Percentiles rank a stretch among this genome's conserved stretches.
phyloP scores from a whole-genome alignment of 2,329 filamentous ascomycete genomes.

The Colletotrichum chrysophilum region DNA sequence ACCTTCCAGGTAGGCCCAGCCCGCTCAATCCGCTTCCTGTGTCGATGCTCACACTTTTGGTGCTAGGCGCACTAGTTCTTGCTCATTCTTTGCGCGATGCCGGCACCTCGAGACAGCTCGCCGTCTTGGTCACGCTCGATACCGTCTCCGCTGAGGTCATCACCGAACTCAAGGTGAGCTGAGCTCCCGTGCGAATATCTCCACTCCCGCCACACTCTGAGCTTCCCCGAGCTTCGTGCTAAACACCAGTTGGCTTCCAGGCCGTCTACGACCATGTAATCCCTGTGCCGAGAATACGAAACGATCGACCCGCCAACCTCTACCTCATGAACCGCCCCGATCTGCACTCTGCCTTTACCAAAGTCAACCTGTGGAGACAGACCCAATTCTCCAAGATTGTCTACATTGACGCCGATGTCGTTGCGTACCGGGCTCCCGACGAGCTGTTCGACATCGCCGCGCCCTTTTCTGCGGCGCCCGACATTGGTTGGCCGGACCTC shows the following conservation, averaged over 20 bases:
- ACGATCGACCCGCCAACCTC: slow-evolving; percentile 79
- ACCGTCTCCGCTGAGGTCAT: slow-evolving; percentile 78
- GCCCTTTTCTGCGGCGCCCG: slow-evolving; percentile 76
- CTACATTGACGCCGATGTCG: slow-evolving; percentile 92
- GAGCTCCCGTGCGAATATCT: background rate
- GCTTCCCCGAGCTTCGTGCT: background rate
- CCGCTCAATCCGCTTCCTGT: slow-evolving; percentile 18
- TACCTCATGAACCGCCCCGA: slow-evolving; percentile 91
- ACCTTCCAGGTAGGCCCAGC: slow-evolving; percentile 79
- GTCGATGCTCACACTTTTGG: slow-evolving; percentile 10
- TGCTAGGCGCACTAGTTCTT: slow-evolving; percentile 86
- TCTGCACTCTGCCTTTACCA: slow-evolving; percentile 92
- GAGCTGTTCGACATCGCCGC: slow-evolving; percentile 79
- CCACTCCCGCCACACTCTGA: background rate
- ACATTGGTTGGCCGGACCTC: slow-evolving; percentile 97
- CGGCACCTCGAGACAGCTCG: slow-evolving; percentile 84
- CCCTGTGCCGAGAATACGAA: slow-evolving; percentile 80
- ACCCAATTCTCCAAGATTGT: slow-evolving; percentile 90
- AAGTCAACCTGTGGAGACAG: slow-evolving; percentile 93
- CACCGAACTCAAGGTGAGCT: slow-evolving; percentile 73
- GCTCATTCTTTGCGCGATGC: slow-evolving; percentile 94
- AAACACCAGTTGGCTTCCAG: slow-evolving; percentile 45
- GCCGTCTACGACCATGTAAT: slow-evolving; percentile 88
- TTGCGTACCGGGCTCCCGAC: slow-evolving; percentile 89
- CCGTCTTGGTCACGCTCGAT: slow-evolving; percentile 82